Evolutionary conservation across 495 filamentous ascomycete genomes (phyloP).

Genomic region (Podospora didyma): DNA sequence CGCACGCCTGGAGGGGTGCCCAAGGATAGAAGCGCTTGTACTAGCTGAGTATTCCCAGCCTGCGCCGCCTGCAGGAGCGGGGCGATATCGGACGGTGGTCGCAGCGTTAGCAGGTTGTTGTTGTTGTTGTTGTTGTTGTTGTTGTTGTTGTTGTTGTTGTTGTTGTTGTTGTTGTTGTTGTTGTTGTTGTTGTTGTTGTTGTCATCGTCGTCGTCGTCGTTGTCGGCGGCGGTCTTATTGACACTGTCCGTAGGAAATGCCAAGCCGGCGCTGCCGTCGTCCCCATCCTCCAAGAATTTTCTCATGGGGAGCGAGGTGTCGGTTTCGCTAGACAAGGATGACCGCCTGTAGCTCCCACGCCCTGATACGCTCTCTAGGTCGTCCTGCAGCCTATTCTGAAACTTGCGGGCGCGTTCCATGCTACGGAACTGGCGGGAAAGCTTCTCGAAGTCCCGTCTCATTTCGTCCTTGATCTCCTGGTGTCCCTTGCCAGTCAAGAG

Average conservation of each 20-base stretch:
- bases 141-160: too few relatives aligned
- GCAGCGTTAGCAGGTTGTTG: too few relatives aligned
- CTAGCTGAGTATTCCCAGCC: slow-evolving; percentile 10
- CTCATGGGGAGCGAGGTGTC: slow-evolving; percentile 1
- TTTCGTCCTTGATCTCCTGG: slow-evolving; percentile 18
- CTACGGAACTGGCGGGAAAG: slow-evolving; percentile 9
- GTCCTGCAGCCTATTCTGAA: slow-evolving; percentile 12
- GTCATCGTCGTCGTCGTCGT: too few relatives aligned
- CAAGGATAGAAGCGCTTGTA: slow-evolving; percentile 7
- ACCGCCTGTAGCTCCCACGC: slow-evolving; percentile 2
- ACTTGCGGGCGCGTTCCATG: slow-evolving; percentile 6
- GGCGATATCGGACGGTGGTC: too few relatives aligned
- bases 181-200: too few relatives aligned
- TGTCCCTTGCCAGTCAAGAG: slow-evolving; percentile 18
- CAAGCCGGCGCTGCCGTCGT: not conserved
- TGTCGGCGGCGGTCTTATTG: too few relatives aligned
- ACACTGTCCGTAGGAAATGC: not conserved
- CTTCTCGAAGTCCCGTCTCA: slow-evolving; percentile 10
- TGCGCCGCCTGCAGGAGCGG: slow-evolving; percentile 6
- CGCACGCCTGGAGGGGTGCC: slow-evolving; percentile 12
- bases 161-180: too few relatives aligned
- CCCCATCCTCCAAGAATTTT: not conserved
- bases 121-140: too few relatives aligned
- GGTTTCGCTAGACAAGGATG: not conserved
- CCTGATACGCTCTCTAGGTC: slow-evolving; percentile 20